A percentile compares a stretch with the other conserved stretches of the same genome.
phyloP scores from a whole-genome alignment of 352 stramenopile genomes.

The Phytophthora meadii region DNA sequence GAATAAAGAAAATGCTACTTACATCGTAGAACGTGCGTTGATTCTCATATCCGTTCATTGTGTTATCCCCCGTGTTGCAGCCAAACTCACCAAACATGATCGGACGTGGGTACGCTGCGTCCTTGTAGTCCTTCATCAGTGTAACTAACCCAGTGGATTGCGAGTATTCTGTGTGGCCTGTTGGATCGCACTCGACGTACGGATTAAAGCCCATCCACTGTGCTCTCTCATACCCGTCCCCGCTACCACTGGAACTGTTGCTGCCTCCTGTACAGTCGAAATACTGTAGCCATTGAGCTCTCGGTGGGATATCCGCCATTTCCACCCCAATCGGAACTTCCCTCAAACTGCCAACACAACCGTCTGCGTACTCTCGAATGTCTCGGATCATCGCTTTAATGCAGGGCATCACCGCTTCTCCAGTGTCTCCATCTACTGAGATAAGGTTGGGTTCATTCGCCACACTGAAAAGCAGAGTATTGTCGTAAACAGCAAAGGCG shows the following conservation, averaged over 20 bases:
- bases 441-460: constrained; percentile 78
- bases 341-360: constrained; percentile 49
- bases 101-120: constrained; percentile 51
- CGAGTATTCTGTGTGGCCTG: constrained; percentile 48
- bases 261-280: constrained; percentile 69
- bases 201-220: constrained; percentile 71
- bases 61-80: constrained; percentile 69
- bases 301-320: constrained; percentile 71
- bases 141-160: constrained; percentile 57
- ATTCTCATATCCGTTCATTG: constrained; percentile 65
- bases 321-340: constrained; percentile 78
- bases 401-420: constrained; percentile 61
- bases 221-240: constrained; percentile 41
- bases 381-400: constrained; percentile 80
- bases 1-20: constrained; percentile 7
- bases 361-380: constrained; percentile 52
- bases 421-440: constrained; percentile 42
- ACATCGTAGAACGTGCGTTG: constrained; percentile 76
- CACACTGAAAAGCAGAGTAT: constrained; percentile 68
- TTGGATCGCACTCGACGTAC: constrained; percentile 75
- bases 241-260: constrained; percentile 28
- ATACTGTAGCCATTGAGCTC: constrained; percentile 72
- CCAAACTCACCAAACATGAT: constrained; percentile 81
- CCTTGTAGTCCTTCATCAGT: constrained; percentile 67
- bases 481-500: constrained; percentile 77